Percentiles rank a stretch among this genome's conserved stretches.
Conservation (phyloP, 305 asterid genomes). For the Galium porrigens region DNA sequence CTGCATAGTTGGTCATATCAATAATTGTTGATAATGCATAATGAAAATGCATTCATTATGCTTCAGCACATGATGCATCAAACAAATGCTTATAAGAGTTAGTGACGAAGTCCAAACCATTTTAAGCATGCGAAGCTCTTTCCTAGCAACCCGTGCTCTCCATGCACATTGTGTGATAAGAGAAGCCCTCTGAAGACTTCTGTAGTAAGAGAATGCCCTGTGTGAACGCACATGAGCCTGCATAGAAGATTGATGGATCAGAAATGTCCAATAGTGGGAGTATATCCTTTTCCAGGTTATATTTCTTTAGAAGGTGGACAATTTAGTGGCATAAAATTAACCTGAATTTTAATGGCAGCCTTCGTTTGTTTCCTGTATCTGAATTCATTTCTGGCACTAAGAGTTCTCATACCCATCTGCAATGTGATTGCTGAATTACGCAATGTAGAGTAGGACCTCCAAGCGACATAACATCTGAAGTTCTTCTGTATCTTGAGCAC, state of each 20-base stretch:
- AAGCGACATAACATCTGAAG: slow-evolving; percentile 53
- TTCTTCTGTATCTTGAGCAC: slow-evolving; percentile 83
- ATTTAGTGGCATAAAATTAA: slow-evolving; percentile 15
- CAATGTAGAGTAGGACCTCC: slow-evolving; percentile 48
- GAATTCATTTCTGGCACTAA: slow-evolving; percentile 73
- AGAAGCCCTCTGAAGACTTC: slow-evolving; percentile 67
- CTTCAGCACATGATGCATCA: background rate
- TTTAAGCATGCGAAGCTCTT: slow-evolving; percentile 77
- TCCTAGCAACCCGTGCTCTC: slow-evolving; percentile 81
- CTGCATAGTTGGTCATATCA: slow-evolving; percentile 19
- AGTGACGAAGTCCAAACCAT: slow-evolving; percentile 46
- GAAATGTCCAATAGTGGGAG: slow-evolving; percentile 1
- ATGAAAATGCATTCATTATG: background rate
- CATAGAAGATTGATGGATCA: slow-evolving; percentile 22
- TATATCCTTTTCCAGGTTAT: background rate
- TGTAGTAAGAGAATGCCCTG: slow-evolving; percentile 52
- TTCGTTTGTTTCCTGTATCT: slow-evolving; percentile 76
- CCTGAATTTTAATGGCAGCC: slow-evolving; percentile 89
- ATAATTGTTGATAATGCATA: background rate
- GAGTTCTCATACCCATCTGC: slow-evolving; percentile 92
- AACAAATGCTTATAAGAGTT: slow-evolving; percentile 10
- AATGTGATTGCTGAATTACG: slow-evolving; percentile 46
- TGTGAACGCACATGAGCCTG: slow-evolving; percentile 73
- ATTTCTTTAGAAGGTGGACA: background rate
- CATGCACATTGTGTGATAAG: slow-evolving; percentile 86